These are phyloP conservation scores for Prototheca wickerhamii DNA, from an alignment of 163 green algal species.

Conservation along the genomic window DNA sequence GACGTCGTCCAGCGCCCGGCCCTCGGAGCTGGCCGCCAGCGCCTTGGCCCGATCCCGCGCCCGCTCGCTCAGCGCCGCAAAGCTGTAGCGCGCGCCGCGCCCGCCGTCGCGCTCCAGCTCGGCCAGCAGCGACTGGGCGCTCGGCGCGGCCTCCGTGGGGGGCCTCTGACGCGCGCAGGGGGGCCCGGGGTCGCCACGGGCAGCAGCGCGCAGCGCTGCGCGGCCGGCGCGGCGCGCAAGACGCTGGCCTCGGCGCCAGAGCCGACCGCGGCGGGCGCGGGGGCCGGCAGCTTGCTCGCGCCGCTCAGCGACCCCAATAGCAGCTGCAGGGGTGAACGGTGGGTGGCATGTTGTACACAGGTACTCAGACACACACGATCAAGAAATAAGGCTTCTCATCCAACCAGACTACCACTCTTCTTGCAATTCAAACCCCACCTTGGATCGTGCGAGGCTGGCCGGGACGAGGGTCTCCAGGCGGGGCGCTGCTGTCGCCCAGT, in stretches of 20 bases:
- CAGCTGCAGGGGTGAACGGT: too few species aligned
- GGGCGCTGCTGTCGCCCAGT: slow-evolving; percentile 91
- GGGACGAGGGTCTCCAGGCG: slow-evolving; percentile 63
- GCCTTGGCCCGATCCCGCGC: not conserved
- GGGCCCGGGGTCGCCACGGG: not conserved
- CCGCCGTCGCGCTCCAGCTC: not conserved
- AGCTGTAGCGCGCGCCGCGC: slow-evolving; percentile 3
- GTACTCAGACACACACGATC: too few species aligned
- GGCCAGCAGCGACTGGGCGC: too few species aligned
- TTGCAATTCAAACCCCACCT: too few species aligned
- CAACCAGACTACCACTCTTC: too few species aligned
- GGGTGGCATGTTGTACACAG: too few species aligned
- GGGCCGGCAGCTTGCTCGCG: not conserved
- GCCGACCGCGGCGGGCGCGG: not conserved
- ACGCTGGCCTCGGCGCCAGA: not conserved
- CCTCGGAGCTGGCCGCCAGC: not conserved
- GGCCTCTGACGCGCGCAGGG: not conserved
- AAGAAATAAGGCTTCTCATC: too few species aligned
- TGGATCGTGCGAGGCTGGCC: slow-evolving; percentile 2
- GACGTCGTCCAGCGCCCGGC: too few species aligned
- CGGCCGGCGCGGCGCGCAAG: not conserved
- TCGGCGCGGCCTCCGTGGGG: not conserved
- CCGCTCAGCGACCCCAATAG: not conserved
- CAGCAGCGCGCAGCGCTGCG: not conserved
- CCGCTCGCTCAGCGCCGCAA: not conserved